Conservation (phyloP, 208 protist genomes). For the Acanthamoeba castellanii region DNA sequence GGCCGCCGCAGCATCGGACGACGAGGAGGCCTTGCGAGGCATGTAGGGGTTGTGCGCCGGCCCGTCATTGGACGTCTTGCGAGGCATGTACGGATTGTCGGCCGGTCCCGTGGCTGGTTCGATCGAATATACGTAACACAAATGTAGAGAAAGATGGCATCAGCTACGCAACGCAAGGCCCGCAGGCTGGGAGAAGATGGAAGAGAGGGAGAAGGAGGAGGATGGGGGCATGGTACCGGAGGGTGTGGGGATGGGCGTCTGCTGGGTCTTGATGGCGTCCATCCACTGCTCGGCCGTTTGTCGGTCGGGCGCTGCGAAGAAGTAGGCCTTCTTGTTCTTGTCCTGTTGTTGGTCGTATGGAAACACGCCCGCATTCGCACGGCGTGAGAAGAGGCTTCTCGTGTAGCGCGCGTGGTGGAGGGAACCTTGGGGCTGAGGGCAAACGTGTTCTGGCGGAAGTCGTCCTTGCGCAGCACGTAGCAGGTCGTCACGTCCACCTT, state of each 20-base stretch:
- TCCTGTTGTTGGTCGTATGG: background rate
- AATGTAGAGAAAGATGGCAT: no score
- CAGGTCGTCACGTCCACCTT: constrained; percentile 12
- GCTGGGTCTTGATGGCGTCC: constrained; percentile 12
- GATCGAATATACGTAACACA: no score
- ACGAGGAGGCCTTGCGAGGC: no score
- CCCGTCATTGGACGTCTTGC: no score
- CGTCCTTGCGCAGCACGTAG: background rate
- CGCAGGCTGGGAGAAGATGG: no score
- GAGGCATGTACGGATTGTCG: no score
- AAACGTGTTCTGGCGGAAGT: background rate
- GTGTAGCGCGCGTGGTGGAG: background rate
- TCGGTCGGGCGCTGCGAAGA: background rate
- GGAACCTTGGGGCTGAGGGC: constrained; percentile 9
- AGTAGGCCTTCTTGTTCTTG: constrained; percentile 5
- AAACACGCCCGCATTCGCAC: background rate
- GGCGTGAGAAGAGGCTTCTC: background rate
- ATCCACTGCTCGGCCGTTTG: constrained; percentile 26
- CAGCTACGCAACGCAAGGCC: no score
- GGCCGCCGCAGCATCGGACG: no score
- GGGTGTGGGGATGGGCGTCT: background rate
- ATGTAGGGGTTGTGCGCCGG: background rate
- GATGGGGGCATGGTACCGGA: background rate
- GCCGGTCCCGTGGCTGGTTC: no score
- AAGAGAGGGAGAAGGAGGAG: background rate